phyloP scores from a whole-genome alignment of 805 yeast genomes.

The Ogataea pini region DNA sequence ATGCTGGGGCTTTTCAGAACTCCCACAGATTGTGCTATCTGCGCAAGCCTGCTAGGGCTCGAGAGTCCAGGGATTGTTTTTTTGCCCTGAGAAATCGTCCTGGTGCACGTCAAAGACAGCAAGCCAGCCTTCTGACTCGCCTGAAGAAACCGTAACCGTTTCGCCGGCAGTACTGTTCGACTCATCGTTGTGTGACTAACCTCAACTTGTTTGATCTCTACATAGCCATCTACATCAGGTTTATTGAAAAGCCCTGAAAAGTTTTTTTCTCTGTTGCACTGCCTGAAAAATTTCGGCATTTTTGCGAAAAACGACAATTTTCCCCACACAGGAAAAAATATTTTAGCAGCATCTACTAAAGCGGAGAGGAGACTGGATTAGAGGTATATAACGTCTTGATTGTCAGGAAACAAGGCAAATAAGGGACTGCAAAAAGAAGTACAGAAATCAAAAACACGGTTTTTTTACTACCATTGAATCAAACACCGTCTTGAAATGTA shows the following conservation, averaged over 20 bases:
- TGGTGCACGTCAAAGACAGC: too few species aligned
- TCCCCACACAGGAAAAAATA: background rate
- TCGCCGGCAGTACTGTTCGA: background rate
- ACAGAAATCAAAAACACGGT: too few species aligned
- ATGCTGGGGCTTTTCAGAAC: background rate
- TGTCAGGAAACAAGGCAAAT: too few species aligned
- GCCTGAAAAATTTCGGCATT: conserved; percentile 1
- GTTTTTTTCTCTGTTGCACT: conserved; percentile 3
- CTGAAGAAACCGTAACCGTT: too few species aligned
- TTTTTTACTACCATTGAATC: too few species aligned
- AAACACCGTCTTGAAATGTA: background rate
- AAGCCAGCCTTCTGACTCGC: background rate
- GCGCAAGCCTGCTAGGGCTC: background rate
- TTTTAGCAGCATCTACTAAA: background rate
- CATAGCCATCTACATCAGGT: too few species aligned
- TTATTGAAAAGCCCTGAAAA: too few species aligned
- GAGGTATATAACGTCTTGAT: too few species aligned
- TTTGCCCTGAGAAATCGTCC: background rate
- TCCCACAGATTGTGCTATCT: background rate
- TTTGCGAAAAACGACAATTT: background rate
- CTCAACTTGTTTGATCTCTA: background rate
- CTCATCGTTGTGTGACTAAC: background rate
- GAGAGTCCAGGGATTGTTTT: background rate
- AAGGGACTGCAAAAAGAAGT: too few species aligned
- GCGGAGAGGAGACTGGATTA: too few species aligned